Conservation (phyloP, 371 early-diverging fungal genomes). For the Lichtheimia hyalospora region DNA sequence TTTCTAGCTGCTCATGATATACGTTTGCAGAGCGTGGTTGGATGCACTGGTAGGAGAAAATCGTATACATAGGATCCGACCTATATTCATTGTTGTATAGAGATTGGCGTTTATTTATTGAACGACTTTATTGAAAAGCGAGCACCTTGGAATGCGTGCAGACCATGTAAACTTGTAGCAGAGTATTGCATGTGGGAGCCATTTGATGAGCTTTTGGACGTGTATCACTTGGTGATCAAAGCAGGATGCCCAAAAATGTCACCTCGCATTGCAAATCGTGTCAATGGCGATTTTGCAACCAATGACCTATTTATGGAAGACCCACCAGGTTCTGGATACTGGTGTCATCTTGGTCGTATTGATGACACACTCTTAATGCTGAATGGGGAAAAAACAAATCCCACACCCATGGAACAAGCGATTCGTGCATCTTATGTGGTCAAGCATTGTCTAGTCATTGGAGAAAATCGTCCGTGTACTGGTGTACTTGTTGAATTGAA, state of each 20-base stretch:
- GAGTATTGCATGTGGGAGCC: conserved; percentile 8
- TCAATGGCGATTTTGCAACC: conserved; percentile 28
- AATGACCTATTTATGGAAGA: conserved; percentile 26
- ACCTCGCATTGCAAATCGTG: conserved; percentile 14
- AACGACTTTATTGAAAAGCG: neutral
- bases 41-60: conserved; percentile 10
- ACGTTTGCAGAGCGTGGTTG: conserved; percentile 1
- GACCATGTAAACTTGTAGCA: neutral
- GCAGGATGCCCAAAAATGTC: conserved; percentile 14
- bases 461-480: conserved; percentile 25
- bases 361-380: conserved; percentile 37
- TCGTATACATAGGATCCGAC: neutral
- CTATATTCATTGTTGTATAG: neutral
- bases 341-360: conserved; percentile 22
- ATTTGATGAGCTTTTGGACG: neutral
- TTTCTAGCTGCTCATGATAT: neutral
- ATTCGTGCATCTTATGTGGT: conserved; percentile 19
- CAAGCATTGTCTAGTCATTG: conserved; percentile 23
- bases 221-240: conserved; percentile 6
- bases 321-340: conserved; percentile 10
- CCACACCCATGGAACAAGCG: conserved; percentile 30
- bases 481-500: conserved; percentile 23
- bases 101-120: neutral
- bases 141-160: conserved; percentile 6
- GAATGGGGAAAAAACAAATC: conserved; percentile 47